phyloP scores from a whole-genome alignment of 176 grass and related monocot genomes.

The Luzula sylvatica region DNA sequence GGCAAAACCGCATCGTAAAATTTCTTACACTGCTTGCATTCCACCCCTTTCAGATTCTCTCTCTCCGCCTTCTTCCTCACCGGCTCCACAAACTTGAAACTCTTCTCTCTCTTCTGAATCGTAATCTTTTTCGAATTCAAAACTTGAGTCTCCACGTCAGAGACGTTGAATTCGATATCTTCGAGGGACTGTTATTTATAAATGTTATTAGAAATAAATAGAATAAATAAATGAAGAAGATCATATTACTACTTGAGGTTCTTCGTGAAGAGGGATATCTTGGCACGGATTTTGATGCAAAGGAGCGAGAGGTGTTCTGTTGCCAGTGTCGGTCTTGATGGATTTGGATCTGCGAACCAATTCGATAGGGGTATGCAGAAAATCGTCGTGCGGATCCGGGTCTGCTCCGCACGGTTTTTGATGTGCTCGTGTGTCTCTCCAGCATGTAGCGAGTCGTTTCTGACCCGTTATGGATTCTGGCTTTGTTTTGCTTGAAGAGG shows the following conservation, averaged over 20 bases:
- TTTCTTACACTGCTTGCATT: conserved; percentile 94
- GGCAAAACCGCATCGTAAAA: conserved; percentile 90
- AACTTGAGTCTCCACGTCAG: conserved; percentile 77
- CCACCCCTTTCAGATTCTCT: conserved; percentile 74
- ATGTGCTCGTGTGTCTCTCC: conserved; percentile 48
- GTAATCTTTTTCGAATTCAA: conserved; percentile 35
- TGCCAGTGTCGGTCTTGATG: not conserved
- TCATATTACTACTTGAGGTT: not conserved
- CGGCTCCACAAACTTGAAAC: conserved; percentile 72
- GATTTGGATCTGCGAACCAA: conserved; percentile 23
- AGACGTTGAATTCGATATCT: conserved; percentile 69
- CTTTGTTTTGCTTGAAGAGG: conserved; percentile 27
- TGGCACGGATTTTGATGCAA: not conserved
- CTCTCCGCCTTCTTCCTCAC: conserved; percentile 82
- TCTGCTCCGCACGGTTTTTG: conserved; percentile 52
- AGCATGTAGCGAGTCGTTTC: conserved; percentile 23
- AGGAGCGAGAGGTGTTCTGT: not conserved
- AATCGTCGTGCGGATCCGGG: conserved; percentile 74
- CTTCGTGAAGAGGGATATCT: conserved; percentile 1
- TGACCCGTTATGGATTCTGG: conserved; percentile 21
- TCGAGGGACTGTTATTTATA: too few relatives aligned
- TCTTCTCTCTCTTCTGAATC: conserved; percentile 43
- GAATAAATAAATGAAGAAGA: too few relatives aligned
- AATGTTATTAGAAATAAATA: too few relatives aligned
- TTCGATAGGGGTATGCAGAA: conserved; percentile 75